Percentiles rank a stretch among this genome's conserved stretches.
Evolutionary conservation across 2,329 filamentous ascomycete genomes (phyloP).

Genomic region (Alternaria arbusti): DNA sequence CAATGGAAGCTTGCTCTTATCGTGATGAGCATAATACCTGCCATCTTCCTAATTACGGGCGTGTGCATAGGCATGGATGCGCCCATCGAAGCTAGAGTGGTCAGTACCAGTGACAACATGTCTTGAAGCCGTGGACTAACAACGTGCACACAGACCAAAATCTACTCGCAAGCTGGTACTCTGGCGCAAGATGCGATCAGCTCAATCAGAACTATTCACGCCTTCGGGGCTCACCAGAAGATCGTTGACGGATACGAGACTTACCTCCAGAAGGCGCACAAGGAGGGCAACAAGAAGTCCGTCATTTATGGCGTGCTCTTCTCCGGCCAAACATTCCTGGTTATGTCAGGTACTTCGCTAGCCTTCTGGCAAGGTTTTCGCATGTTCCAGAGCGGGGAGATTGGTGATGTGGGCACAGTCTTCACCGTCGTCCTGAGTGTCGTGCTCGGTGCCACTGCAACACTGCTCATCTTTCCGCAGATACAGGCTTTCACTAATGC

Average conservation of each 20-base stretch:
- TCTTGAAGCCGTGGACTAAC: not conserved
- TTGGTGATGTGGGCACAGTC: constrained; percentile 67
- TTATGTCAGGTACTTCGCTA: constrained; percentile 68
- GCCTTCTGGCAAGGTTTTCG: constrained; percentile 68
- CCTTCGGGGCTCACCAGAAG: constrained; percentile 63
- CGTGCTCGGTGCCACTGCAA: constrained; percentile 76
- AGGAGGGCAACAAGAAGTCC: constrained; percentile 63
- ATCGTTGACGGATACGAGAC: constrained; percentile 64
- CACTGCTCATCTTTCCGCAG: constrained; percentile 14
- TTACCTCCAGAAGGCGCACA: constrained; percentile 56
- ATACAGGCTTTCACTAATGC: constrained; percentile 19
- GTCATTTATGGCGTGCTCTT: constrained; percentile 62
- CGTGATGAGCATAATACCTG: constrained; percentile 55
- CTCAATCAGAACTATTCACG: constrained; percentile 56
- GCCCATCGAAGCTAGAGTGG: constrained; percentile 20
- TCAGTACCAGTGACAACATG: constrained; percentile 4
- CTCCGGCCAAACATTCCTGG: constrained; percentile 69
- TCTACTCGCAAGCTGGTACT: constrained; percentile 8
- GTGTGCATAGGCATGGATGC: constrained; percentile 15
- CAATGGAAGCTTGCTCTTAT: constrained; percentile 94
- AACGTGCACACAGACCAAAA: constrained; percentile 1
- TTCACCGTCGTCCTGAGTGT: constrained; percentile 79
- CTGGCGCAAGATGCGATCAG: not conserved
- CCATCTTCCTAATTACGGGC: constrained; percentile 25
- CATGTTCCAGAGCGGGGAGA: constrained; percentile 21